Evolutionary conservation across 192 early-diverging fungal species (phyloP), one percentile per base, ranked within the genome.

Genomic region (Linnemannia zychae): DNA sequence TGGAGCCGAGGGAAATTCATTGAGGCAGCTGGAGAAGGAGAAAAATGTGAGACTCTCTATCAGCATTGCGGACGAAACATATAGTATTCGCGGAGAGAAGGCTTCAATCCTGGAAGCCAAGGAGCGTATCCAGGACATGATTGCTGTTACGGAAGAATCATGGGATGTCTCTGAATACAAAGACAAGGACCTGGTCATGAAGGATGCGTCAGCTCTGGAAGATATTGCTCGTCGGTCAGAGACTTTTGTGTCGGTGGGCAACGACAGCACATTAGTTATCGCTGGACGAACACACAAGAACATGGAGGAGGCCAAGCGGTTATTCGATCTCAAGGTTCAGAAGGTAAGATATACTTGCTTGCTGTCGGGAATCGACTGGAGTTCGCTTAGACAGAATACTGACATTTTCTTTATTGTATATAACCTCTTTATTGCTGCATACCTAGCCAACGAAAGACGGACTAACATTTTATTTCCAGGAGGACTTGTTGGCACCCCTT

Each of bases 111-210:
- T 52, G 22, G 83, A 79, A 28, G 77, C 83, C 13, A 70, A 79
- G 50, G 48, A 22, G 7, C 65, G 72, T 7, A 79, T 85, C 18
- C 68, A 75, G 53, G 77, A 85, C 18, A 40, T 79, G 46, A 69
- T 85, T 15, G 83, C 74, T 1, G 83, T 85, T 1, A 85, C 77
- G 12, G 83, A 85, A 9, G 83, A 85, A 28, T 37, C 73, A 4
- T 85, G 83, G 83, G 77, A 85, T 76, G 72, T 85, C 49, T 85
- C 83, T 33, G 20, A 57, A 46, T 85, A 79, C 68, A 31, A 40
- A 0, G 72, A 79, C 31, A 75, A 50, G 44, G 69, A 71, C n/a
- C 13, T 75, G 0, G 74, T 85, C 36, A 75, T 75, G 40, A 60
- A 67, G 63, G 44, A 63, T 6, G 70, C 83, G 1, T 67, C 74